These are phyloP conservation scores for Scorias spongiosa DNA, from an alignment of 2,329 filamentous ascomycete species.

Conservation along the genomic window DNA sequence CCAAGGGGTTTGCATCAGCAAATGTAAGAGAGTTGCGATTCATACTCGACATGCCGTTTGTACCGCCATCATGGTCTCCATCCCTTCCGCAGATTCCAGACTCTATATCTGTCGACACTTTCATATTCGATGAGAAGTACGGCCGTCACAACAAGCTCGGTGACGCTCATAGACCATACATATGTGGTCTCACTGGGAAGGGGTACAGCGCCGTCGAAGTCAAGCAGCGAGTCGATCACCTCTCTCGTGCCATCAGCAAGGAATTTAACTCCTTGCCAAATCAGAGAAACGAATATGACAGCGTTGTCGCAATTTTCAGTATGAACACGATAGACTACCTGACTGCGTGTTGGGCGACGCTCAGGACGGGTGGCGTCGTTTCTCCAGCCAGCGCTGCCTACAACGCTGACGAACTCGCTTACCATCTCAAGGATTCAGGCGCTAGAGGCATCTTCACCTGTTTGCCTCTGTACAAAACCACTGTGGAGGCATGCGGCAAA, in stretches of 20 bases:
- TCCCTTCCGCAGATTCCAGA: constrained; percentile 55
- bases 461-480: constrained; percentile 46
- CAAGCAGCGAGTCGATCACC: constrained; percentile 46
- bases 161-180: constrained; percentile 55
- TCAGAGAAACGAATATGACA: constrained; percentile 63
- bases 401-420: constrained; percentile 51
- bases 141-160: constrained; percentile 48
- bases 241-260: constrained; percentile 54
- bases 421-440: constrained; percentile 55
- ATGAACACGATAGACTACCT: constrained; percentile 72
- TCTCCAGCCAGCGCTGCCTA: constrained; percentile 65
- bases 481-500: constrained; percentile 48
- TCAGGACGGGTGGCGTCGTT: constrained; percentile 58
- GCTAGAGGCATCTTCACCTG: constrained; percentile 61
- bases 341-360: constrained; percentile 56
- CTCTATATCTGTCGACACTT: constrained; percentile 57
- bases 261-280: constrained; percentile 58
- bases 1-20: too few relatives aligned
- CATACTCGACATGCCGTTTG: constrained; percentile 33
- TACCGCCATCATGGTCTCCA: constrained; percentile 46
- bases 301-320: constrained; percentile 62
- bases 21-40: too few relatives aligned
- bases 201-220: constrained; percentile 50
- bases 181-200: constrained; percentile 58
- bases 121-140: constrained; percentile 58